Conservation (phyloP, 345 rosid genomes). For the Luvunga scandens region DNA sequence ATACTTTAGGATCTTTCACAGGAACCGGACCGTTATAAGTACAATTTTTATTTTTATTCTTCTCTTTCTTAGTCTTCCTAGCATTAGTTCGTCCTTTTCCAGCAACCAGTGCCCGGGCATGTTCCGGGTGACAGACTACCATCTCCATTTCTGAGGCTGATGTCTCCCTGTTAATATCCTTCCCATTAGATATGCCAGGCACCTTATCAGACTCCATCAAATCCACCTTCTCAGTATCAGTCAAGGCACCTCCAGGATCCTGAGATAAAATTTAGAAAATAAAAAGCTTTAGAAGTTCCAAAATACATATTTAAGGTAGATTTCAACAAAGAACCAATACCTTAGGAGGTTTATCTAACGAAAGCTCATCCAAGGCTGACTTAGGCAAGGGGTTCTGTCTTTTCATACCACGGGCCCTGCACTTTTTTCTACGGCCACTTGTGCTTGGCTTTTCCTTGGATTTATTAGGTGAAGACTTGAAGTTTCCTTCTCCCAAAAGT, state of each 20-base stretch:
- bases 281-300: conserved; percentile 7
- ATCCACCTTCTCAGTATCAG: conserved; percentile 27
- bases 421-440: conserved; percentile 55
- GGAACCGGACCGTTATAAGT: conserved; percentile 31
- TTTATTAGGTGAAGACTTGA: conserved; percentile 43
- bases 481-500: conserved; percentile 64
- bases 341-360: conserved; percentile 38
- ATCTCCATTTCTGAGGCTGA: conserved; percentile 30
- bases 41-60: conserved; percentile 48
- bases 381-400: conserved; percentile 35
- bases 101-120: conserved; percentile 41
- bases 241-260: conserved; percentile 28
- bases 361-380: conserved; percentile 24
- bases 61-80: conserved; percentile 65
- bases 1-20: conserved; percentile 30
- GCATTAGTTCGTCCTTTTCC: conserved; percentile 48
- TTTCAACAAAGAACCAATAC: conserved; percentile 33
- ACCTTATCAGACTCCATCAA: conserved; percentile 37
- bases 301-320: not conserved
- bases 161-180: conserved; percentile 33
- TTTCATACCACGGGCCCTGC: conserved; percentile 44
- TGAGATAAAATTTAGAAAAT: conserved; percentile 24
- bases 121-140: conserved; percentile 65
- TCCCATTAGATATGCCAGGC: conserved; percentile 29
- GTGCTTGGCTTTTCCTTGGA: conserved; percentile 49